Conservation (phyloP, 1,139 yeast genomes). For the Blastobotrys petasosporus region DNA sequence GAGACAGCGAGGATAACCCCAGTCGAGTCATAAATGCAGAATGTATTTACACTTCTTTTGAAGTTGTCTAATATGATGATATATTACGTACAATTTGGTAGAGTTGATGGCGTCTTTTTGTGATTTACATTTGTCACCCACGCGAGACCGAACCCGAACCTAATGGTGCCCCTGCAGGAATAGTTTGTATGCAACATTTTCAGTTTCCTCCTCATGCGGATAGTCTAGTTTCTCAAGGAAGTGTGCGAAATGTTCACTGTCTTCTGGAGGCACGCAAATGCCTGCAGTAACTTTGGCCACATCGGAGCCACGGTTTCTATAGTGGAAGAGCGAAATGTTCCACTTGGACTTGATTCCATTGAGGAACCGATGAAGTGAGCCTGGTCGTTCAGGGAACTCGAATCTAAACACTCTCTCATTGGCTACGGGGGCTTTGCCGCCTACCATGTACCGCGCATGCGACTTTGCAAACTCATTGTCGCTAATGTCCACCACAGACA, state of each 20-base stretch:
- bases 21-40: too few relatives aligned
- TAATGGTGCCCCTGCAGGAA: conserved; percentile 41
- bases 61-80: too few relatives aligned
- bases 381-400: conserved; percentile 97
- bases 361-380: conserved; percentile 79
- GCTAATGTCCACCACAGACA: conserved; percentile 69
- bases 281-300: conserved; percentile 90
- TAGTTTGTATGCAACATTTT: conserved; percentile 73
- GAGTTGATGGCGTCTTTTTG: too few relatives aligned
- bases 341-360: conserved; percentile 66
- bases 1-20: too few relatives aligned
- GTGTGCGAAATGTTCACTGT: conserved; percentile 55
- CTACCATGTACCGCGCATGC: conserved; percentile 93
- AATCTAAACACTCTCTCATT: conserved; percentile 76
- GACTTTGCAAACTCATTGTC: conserved; percentile 92
- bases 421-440: conserved; percentile 67
- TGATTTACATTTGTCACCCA: neutral
- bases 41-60: too few relatives aligned
- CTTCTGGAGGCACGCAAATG: conserved; percentile 71
- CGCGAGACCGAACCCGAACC: neutral
- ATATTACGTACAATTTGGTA: too few relatives aligned
- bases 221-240: conserved; percentile 72
- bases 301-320: conserved; percentile 95
- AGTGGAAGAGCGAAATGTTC: conserved; percentile 92
- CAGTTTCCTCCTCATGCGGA: conserved; percentile 73